Evolutionary conservation across 2,329 filamentous ascomycete genomes (phyloP).

Genomic region (Colletotrichum lupini): DNA sequence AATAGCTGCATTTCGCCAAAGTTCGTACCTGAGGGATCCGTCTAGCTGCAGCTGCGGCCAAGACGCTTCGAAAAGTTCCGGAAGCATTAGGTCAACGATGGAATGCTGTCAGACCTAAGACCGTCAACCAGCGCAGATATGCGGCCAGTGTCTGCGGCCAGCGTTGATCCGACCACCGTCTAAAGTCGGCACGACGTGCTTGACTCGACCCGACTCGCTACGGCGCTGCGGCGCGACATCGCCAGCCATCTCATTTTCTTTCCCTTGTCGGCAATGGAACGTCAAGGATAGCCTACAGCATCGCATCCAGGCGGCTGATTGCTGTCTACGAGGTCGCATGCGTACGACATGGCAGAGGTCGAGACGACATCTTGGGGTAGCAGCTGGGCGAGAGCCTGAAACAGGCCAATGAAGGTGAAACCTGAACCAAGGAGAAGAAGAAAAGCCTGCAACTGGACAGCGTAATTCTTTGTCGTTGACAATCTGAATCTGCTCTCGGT

Average conservation of each 20-base stretch:
- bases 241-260: conserved; percentile 9
- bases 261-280: conserved; percentile 17
- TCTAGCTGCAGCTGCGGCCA: conserved; percentile 30
- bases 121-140: background rate
- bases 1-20: background rate
- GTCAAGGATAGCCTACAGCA: conserved; percentile 13
- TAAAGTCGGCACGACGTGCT: background rate
- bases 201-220: conserved; percentile 9
- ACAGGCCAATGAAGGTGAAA: conserved; percentile 32
- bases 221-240: background rate
- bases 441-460: conserved; percentile 10
- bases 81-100: conserved; percentile 14
- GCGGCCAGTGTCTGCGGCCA: conserved; percentile 8
- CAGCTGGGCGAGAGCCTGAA: conserved; percentile 24
- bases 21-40: conserved; percentile 2
- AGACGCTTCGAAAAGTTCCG: conserved; percentile 29
- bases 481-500: background rate
- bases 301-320: conserved; percentile 26
- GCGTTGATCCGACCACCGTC: background rate
- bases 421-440: background rate
- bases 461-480: conserved; percentile 7
- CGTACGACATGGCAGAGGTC: conserved; percentile 20
- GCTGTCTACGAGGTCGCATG: conserved; percentile 18
- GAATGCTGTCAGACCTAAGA: background rate
- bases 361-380: conserved; percentile 11